phyloP scores from a whole-genome alignment of 2,329 filamentous ascomycete genomes.

The Phaeosphaeria sp. region DNA sequence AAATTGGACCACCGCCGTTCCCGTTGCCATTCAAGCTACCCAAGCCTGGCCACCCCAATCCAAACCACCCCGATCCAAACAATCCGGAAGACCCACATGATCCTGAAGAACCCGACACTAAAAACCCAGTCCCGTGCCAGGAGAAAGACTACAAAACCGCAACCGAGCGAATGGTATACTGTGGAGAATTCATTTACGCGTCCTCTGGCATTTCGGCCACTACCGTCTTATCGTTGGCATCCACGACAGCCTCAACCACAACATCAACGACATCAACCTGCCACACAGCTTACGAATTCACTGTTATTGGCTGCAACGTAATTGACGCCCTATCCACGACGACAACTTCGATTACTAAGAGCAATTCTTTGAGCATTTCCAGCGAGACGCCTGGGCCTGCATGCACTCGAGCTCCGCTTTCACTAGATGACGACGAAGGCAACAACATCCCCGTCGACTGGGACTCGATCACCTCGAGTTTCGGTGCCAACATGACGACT shows the following conservation, averaged over 20 bases:
- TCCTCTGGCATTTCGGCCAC: conserved; percentile 21
- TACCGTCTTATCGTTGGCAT: conserved; percentile 7
- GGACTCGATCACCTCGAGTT: conserved; percentile 7
- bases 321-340: conserved; percentile 9
- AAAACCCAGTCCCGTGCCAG: conserved; percentile 17
- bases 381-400: conserved; percentile 13
- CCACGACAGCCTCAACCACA: neutral
- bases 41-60: neutral
- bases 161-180: conserved; percentile 27
- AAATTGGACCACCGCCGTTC: conserved; percentile 21
- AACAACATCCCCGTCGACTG: conserved; percentile 23
- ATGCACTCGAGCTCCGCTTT: conserved; percentile 30
- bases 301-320: conserved; percentile 23
- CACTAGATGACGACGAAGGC: conserved; percentile 39
- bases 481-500: neutral
- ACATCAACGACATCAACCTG: conserved; percentile 18
- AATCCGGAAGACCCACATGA: neutral
- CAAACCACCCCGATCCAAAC: neutral
- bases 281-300: conserved; percentile 16
- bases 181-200: conserved; percentile 17
- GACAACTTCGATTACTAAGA: conserved; percentile 17
- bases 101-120: neutral
- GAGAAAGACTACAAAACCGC: conserved; percentile 28
- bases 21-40: neutral
- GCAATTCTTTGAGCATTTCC: conserved; percentile 7